Evolutionary conservation across 768 basidiomycete species (phyloP), one percentile per base, ranked within the genome.

Genomic region (Hygrocybe coccinea): DNA sequence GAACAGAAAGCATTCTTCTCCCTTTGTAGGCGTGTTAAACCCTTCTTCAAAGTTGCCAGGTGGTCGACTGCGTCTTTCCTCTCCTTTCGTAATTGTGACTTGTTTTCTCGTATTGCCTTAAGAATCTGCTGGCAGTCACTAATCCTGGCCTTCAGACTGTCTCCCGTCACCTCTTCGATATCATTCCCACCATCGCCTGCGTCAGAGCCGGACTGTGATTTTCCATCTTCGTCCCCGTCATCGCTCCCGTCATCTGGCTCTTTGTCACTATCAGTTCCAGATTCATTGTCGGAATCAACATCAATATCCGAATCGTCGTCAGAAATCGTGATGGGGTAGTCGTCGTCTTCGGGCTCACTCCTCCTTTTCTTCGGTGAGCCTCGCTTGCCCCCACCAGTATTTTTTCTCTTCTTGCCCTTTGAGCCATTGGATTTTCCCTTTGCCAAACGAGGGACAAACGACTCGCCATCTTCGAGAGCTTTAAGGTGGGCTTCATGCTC

Each of bases 1-100:
- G 82, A 81, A 60, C 83, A 85, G 61, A 81, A 83, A 0, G 76
- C 80, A 57, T 84, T 84, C 71, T 85, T 85, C 55, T 80, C 78
- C 59, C 77, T 82, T 60, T 81, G 80, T 25, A 74, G 76, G 33
- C 66, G 68, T 3, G 73, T 70, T 15, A 73, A 68, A 60, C 75
- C 75, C 58, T 79, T 77, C 60, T 75, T 71, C 14, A 76, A 55
- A 10, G 64, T 66, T 1, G 74, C 69, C 21, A 75, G 59, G 22
- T 61, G 55, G 53, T 76, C 69, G 12, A 35, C 46, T 9, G 71
- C 69, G 10, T 69, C 70, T 52, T 76, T 75, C 60, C 67, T 74
- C 41, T 63, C 55, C 55, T 68, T 69, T 4, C 76, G 72, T 14
- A 67, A 69, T 15, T 71, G 70, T 11, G 70, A 71, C 11, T 76